These are phyloP conservation scores for Fusarium sp. DNA, from an alignment of 2,329 filamentous ascomycete genomes.

Conservation along the genomic window DNA sequence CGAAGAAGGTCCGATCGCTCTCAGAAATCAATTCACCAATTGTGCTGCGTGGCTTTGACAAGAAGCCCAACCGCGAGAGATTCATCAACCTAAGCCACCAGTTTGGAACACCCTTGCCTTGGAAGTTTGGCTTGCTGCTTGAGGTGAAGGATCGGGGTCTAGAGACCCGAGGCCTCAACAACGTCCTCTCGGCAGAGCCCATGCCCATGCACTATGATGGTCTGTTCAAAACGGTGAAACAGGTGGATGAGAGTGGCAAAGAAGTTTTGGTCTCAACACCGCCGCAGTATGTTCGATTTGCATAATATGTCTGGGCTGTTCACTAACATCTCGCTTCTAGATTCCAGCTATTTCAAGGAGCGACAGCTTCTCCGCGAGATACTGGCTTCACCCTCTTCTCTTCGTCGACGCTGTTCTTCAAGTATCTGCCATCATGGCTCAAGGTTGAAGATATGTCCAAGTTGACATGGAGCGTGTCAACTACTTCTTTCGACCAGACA, in stretches of 20 bases:
- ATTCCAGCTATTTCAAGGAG: conserved; percentile 69
- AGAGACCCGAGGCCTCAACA: conserved; percentile 63
- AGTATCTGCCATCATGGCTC: conserved; percentile 59
- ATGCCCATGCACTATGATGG: conserved; percentile 74
- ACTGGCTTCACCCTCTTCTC: conserved; percentile 71
- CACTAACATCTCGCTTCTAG: conserved; percentile 38
- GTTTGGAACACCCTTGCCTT: conserved; percentile 64
- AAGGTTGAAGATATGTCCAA: conserved; percentile 55
- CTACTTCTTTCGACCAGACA: conserved; percentile 63
- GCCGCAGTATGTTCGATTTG: conserved; percentile 55
- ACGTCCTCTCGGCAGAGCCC: conserved; percentile 67
- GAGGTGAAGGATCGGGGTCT: conserved; percentile 66
- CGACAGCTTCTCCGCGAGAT: conserved; percentile 62
- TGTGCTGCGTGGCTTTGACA: conserved; percentile 66
- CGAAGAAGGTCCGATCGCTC: conserved; percentile 61
- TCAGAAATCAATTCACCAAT: conserved; percentile 68
- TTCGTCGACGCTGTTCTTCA: conserved; percentile 65
- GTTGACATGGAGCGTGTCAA: conserved; percentile 66
- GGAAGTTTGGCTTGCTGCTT: conserved; percentile 68
- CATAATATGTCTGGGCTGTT: not conserved
- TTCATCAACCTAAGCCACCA: conserved; percentile 64
- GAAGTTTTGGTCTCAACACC: conserved; percentile 60
- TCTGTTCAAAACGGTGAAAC: conserved; percentile 67
- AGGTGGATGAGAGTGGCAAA: conserved; percentile 55
- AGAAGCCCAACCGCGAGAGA: conserved; percentile 60